A percentile compares a stretch with the other conserved stretches of the same genome.
phyloP scores from a whole-genome alignment of 768 basidiomycete genomes.

The Psilocybe sp. region DNA sequence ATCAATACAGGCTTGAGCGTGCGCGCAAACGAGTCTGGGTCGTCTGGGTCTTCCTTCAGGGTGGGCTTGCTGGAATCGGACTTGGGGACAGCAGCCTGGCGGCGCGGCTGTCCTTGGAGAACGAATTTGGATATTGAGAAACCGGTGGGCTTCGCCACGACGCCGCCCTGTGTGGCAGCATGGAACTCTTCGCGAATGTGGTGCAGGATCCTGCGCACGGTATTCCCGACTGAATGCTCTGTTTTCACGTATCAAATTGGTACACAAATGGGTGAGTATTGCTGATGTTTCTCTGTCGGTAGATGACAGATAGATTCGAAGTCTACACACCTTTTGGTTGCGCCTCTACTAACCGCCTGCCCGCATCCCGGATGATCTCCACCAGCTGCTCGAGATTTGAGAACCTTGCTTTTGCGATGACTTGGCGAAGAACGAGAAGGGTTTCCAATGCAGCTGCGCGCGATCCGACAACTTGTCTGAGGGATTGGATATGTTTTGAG shows the following conservation, averaged over 20 bases:
- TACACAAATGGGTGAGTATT: not conserved
- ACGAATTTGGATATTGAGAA: constrained; percentile 85
- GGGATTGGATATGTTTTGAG: constrained; percentile 14
- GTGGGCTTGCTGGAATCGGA: constrained; percentile 49
- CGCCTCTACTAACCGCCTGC: constrained; percentile 79
- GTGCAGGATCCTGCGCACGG: constrained; percentile 88
- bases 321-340: constrained; percentile 83
- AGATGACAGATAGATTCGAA: constrained; percentile 7
- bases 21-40: constrained; percentile 75
- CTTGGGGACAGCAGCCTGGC: constrained; percentile 39
- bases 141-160: constrained; percentile 32
- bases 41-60: constrained; percentile 68
- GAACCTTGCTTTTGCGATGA: constrained; percentile 85
- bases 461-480: constrained; percentile 89
- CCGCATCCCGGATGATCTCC: constrained; percentile 73
- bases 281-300: not conserved
- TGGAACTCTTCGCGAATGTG: constrained; percentile 95
- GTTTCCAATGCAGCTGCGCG: constrained; percentile 88
- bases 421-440: constrained; percentile 81
- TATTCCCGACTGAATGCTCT: constrained; percentile 97
- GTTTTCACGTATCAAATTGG: constrained; percentile 7
- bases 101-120: constrained; percentile 71
- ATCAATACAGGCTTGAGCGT: constrained; percentile 90
- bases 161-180: constrained; percentile 60
- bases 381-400: constrained; percentile 85